Conservation (phyloP, 257 asterid genomes). For the Ilex aquifolium region DNA sequence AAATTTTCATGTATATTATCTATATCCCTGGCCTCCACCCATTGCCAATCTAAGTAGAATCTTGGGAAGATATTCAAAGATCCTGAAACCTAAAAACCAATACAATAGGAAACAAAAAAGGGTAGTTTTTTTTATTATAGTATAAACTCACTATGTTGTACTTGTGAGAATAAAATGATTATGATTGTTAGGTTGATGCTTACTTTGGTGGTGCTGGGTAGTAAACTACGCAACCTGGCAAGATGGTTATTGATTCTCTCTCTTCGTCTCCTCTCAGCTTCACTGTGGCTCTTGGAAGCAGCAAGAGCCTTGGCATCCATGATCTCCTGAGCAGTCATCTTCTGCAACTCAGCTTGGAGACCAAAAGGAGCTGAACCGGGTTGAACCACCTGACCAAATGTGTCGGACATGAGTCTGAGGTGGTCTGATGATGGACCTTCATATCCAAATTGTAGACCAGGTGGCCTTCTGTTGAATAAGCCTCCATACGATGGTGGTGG, state of each 20-base stretch:
- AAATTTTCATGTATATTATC: no score
- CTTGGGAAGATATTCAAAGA: conserved; percentile 13
- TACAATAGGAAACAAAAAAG: not conserved
- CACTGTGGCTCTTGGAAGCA: conserved; percentile 91
- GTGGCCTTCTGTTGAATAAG: conserved; percentile 12
- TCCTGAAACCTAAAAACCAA: conserved; percentile 9
- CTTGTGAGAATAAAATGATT: conserved; percentile 14
- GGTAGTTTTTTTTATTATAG: no score
- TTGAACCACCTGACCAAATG: conserved; percentile 44
- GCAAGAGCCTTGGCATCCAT: conserved; percentile 96
- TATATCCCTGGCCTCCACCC: no score
- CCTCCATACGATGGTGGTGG: conserved; percentile 43
- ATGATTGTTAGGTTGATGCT: conserved; percentile 24
- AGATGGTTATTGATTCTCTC: conserved; percentile 91
- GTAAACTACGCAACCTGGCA: conserved; percentile 79
- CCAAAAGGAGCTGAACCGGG: conserved; percentile 54
- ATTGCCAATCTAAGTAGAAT: conserved; percentile 12
- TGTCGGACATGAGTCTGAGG: conserved; percentile 34
- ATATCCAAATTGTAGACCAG: conserved; percentile 39
- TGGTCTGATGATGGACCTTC: conserved; percentile 34
- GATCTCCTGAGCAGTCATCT: conserved; percentile 84
- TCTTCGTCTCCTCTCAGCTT: conserved; percentile 89
- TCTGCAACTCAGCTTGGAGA: conserved; percentile 84
- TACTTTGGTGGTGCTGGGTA: conserved; percentile 91
- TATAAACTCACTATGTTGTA: not conserved